These are phyloP conservation scores for Hippophae rhamnoides DNA, from an alignment of 306 rosid genomes.

Conservation along the genomic window DNA sequence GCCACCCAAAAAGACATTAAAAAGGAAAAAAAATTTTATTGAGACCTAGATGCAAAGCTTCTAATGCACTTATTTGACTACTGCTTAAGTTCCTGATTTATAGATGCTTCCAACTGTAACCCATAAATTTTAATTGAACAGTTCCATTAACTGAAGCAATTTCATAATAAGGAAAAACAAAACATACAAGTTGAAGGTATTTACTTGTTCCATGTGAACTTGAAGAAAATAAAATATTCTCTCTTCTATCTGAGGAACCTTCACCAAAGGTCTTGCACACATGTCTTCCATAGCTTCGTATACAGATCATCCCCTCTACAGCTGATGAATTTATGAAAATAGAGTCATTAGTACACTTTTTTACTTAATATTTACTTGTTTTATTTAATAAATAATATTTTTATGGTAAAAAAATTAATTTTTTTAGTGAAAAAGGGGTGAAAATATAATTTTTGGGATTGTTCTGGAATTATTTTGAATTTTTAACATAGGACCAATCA, in stretches of 20 bases:
- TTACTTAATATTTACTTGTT: too few species aligned
- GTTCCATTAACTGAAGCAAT: conserved; percentile 6
- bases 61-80: too few species aligned
- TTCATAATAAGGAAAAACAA: conserved; percentile 16
- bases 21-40: background rate
- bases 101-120: conserved; percentile 66
- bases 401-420: too few species aligned
- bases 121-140: conserved; percentile 11
- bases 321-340: too few species aligned
- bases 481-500: too few species aligned
- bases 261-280: conserved; percentile 88
- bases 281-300: conserved; percentile 63
- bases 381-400: too few species aligned
- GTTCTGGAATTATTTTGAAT: too few species aligned
- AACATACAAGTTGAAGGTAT: conserved; percentile 13
- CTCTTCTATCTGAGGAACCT: conserved; percentile 52
- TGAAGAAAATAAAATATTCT: conserved; percentile 80
- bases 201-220: conserved; percentile 90
- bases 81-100: conserved; percentile 56
- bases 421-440: too few species aligned
- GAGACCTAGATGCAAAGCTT: too few species aligned
- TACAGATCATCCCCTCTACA: conserved; percentile 40
- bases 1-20: conserved; percentile 11
- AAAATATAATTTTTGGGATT: too few species aligned
- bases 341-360: too few species aligned